phyloP scores from a whole-genome alignment of 441 rosid genomes.

The Eutrema salsugineum region DNA sequence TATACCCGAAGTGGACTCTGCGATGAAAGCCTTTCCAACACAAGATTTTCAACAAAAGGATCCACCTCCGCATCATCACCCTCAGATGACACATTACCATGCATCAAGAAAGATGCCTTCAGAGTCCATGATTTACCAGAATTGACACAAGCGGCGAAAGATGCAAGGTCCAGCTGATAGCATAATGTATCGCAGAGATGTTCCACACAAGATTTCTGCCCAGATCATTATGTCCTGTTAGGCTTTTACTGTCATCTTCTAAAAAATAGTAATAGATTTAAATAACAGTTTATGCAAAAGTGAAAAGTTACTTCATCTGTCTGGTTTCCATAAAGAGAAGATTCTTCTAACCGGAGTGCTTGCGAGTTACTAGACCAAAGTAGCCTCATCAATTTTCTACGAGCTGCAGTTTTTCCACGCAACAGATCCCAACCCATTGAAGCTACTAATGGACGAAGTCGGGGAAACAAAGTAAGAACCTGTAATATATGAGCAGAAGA shows the following conservation, averaged over 20 bases:
- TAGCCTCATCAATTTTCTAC: slow-evolving; percentile 78
- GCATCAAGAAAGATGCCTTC: slow-evolving; percentile 63
- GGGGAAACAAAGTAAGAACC: slow-evolving; percentile 78
- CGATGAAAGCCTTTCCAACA: slow-evolving; percentile 92
- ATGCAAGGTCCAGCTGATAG: slow-evolving; percentile 86
- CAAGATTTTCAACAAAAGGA: slow-evolving; percentile 91
- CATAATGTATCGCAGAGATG: slow-evolving; percentile 86
- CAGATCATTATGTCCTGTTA: slow-evolving; percentile 29
- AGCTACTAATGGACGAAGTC: slow-evolving; percentile 82
- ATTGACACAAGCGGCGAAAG: slow-evolving; percentile 83
- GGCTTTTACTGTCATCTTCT: slow-evolving; percentile 23
- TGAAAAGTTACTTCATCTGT: slow-evolving; percentile 62
- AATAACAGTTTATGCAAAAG: neutral
- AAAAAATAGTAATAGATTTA: neutral
- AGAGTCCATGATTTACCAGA: slow-evolving; percentile 86
- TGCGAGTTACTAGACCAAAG: slow-evolving; percentile 77
- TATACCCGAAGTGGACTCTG: slow-evolving; percentile 97
- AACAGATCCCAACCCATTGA: slow-evolving; percentile 98
- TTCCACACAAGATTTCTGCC: slow-evolving; percentile 84
- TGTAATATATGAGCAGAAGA: slow-evolving; percentile 37
- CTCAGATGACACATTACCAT: slow-evolving; percentile 50
- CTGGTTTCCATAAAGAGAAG: slow-evolving; percentile 61
- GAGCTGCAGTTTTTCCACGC: slow-evolving; percentile 64
- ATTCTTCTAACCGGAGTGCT: slow-evolving; percentile 70
- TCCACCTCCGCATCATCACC: slow-evolving; percentile 54